These are phyloP conservation scores for Phytophthora pluvialis DNA, from an alignment of 352 stramenopile genomes.

Conservation along the genomic window DNA sequence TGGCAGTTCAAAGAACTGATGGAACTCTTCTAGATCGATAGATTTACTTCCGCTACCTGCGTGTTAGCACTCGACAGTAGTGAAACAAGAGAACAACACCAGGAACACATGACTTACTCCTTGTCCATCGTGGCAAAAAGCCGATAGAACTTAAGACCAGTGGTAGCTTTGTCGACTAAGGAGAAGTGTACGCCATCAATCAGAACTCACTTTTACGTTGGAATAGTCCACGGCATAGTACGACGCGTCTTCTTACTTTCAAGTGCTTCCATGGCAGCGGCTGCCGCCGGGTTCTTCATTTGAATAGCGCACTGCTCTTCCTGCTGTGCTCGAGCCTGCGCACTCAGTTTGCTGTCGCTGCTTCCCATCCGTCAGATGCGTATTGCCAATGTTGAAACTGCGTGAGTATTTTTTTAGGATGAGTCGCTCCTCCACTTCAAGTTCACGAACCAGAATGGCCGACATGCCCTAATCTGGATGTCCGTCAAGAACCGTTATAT, in stretches of 20 bases:
- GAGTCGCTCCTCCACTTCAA: background rate
- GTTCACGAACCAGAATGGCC: background rate
- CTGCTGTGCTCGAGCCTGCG: conserved; percentile 26
- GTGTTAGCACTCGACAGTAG: background rate
- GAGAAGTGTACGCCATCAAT: background rate
- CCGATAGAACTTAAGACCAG: conserved; percentile 49
- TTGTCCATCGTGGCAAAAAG: conserved; percentile 58
- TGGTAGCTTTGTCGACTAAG: conserved; percentile 48
- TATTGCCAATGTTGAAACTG: background rate
- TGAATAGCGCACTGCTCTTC: conserved; percentile 41
- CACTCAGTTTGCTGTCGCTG: conserved; percentile 47
- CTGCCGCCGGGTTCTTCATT: conserved; percentile 49
- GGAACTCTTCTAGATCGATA: conserved; percentile 63
- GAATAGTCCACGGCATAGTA: background rate
- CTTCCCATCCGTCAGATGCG: conserved; percentile 40
- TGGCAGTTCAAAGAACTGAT: conserved; percentile 45
- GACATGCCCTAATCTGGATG: conserved; percentile 19
- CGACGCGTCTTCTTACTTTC: conserved; percentile 25
- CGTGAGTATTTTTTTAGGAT: background rate
- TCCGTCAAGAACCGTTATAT: conserved; percentile 17
- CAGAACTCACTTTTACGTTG: background rate
- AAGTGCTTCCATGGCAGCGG: conserved; percentile 46
- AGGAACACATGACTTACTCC: conserved; percentile 33
- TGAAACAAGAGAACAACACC: background rate
- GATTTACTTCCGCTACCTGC: conserved; percentile 49